Percentiles rank a stretch among this genome's conserved stretches.
Conservation (phyloP, 108 stramenopile genomes). For the Discostella pseudostelligera region DNA sequence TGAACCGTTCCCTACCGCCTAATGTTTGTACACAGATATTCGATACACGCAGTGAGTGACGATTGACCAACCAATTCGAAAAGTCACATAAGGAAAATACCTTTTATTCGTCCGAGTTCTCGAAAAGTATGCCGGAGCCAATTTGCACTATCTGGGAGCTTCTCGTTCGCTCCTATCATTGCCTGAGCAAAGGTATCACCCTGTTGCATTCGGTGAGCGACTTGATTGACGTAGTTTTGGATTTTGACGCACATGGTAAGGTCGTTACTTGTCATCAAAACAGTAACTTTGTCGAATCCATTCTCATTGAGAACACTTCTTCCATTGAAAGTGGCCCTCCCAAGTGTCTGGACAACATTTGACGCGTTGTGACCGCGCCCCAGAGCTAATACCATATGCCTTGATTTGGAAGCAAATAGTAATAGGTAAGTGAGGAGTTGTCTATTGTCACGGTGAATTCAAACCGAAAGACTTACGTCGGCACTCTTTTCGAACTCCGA, state of each 20-base stretch:
- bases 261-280: slow-evolving; percentile 22
- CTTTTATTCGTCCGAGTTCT: slow-evolving; percentile 15
- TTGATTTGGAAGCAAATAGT: too few relatives aligned
- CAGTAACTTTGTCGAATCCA: slow-evolving; percentile 21
- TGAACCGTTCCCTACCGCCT: neutral
- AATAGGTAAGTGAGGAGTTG: neutral
- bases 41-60: neutral
- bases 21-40: neutral
- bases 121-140: slow-evolving; percentile 28
- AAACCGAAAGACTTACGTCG: slow-evolving; percentile 8
- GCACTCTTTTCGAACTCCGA: slow-evolving; percentile 24
- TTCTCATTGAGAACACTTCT: slow-evolving; percentile 25
- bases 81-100: neutral
- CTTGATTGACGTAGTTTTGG: slow-evolving; percentile 25
- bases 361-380: slow-evolving; percentile 30
- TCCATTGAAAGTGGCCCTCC: slow-evolving; percentile 48
- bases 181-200: slow-evolving; percentile 30
- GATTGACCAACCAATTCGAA: neutral
- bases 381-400: slow-evolving; percentile 29
- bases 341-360: slow-evolving; percentile 35
- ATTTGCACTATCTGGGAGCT: slow-evolving; percentile 23
- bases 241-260: slow-evolving; percentile 3
- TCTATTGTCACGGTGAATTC: neutral
- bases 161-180: slow-evolving; percentile 27
- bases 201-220: slow-evolving; percentile 15